phyloP scores from a whole-genome alignment of 805 yeast genomes.

The Pichia pseudocactophila region DNA sequence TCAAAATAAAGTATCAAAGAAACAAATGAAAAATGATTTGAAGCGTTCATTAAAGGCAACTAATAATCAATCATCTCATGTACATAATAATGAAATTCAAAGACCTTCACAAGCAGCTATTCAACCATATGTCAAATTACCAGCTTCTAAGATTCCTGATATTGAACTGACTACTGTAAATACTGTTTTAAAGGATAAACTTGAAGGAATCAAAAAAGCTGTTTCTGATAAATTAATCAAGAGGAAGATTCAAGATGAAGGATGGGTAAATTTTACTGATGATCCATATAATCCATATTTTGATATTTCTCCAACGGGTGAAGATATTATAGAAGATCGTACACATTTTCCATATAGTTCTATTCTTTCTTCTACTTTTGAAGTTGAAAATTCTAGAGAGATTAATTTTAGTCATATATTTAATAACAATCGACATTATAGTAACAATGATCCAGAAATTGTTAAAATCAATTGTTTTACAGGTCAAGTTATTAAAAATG shows the following conservation, averaged over 20 bases:
- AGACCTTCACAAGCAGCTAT: constrained; percentile 29
- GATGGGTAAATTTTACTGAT: constrained; percentile 80
- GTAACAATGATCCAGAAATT: constrained; percentile 21
- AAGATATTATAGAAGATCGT: constrained; percentile 37
- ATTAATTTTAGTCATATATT: constrained; percentile 37
- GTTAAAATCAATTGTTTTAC: constrained; percentile 36
- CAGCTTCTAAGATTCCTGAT: constrained; percentile 89
- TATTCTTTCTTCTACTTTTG: constrained; percentile 60
- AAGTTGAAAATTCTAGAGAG: constrained; percentile 52
- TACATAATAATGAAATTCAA: background rate
- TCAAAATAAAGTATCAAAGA: background rate
- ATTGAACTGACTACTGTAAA: constrained; percentile 80
- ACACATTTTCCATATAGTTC: constrained; percentile 74
- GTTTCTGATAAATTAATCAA: constrained; percentile 77
- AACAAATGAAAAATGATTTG: background rate
- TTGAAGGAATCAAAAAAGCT: constrained; percentile 69
- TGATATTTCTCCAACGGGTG: constrained; percentile 50
- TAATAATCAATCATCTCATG: background rate
- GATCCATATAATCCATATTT: constrained; percentile 78
- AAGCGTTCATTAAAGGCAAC: background rate
- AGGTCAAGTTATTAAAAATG: constrained; percentile 40
- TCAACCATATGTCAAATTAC: constrained; percentile 79
- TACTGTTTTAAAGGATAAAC: constrained; percentile 62
- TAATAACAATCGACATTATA: constrained; percentile 35
- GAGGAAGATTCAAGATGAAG: constrained; percentile 58